Base-by-base conservation (phyloP, 352 stramenopile species). In the Pythium sukuiense region DNA sequence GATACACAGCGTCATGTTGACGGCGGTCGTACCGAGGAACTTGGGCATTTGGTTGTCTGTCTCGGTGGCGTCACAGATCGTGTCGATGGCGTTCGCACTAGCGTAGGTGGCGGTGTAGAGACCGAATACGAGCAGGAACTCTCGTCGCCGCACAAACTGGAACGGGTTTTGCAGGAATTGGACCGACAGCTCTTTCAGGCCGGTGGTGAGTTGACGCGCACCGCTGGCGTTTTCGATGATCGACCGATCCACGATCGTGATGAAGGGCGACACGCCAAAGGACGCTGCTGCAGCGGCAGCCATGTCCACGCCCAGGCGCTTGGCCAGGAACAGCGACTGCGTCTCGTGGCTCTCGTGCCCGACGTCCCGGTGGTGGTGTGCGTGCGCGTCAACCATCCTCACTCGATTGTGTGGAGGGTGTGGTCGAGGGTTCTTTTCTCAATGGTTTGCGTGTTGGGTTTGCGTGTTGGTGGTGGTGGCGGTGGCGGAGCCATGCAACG, bases 1-100 rank as follows among this genome's bases (percentile, higher is more conserved):
- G 56, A 97, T 95, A 62, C 87, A 95, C 49, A 95, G 76, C 60
- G 84, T 87, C 85, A 97, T 96, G 74, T 97, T 97, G 61, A 96
- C 91, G 6, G 85, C 77, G 5, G 90, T 96, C 24, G 88, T 96
- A 65, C 76, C 76, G 35, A 96, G 50, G 65, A 97, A 97, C 77
- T 96, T 96, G 64, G 91, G 90, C 78, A 90, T 85, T 63, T 92
- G 83, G 67, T 72, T 90, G 74, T 96, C 85, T 20, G 61, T 70
- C 32, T 90, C 85, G n/a, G 33, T 67, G 58, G 70, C 81, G 55
- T 97, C 89, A 63, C 89, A 97, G 33, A 93, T 59, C 13, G 90
- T 93, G 72, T 97, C 89, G 20, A 93, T 81, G 20, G 73, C 65
- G 60, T 97, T 97, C 49, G 90, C 91, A 26, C 77, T 89, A 61